phyloP scores from a whole-genome alignment of 2,329 filamentous ascomycete genomes.

The Mycocentrospora acerina region DNA sequence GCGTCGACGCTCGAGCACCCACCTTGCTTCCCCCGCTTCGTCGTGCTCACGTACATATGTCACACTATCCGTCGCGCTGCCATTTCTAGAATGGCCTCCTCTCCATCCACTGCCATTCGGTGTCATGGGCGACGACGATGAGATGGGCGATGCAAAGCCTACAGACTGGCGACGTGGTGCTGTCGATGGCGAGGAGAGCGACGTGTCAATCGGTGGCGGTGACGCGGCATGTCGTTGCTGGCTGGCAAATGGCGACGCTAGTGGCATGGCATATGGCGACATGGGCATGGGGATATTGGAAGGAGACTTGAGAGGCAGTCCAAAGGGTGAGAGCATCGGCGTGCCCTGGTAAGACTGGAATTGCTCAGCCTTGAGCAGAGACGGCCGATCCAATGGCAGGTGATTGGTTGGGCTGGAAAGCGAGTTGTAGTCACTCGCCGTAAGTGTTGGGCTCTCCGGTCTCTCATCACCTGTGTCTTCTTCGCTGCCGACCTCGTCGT shows the following conservation, averaged over 20 bases:
- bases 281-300: slow-evolving; percentile 22
- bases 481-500: slow-evolving; percentile 18
- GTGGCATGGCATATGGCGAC: slow-evolving; percentile 24
- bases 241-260: slow-evolving; percentile 27
- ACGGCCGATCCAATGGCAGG: slow-evolving; percentile 10
- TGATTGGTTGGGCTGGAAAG: slow-evolving; percentile 25
- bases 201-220: slow-evolving; percentile 26
- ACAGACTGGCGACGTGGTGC: slow-evolving; percentile 30
- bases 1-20: slow-evolving; percentile 69
- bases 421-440: slow-evolving; percentile 31
- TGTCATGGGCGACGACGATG: slow-evolving; percentile 34
- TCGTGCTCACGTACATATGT: slow-evolving; percentile 66
- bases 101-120: slow-evolving; percentile 33
- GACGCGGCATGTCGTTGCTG: slow-evolving; percentile 15
- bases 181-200: slow-evolving; percentile 26
- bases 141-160: slow-evolving; percentile 36
- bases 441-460: slow-evolving; percentile 36
- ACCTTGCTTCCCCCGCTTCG: slow-evolving; percentile 59
- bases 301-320: slow-evolving; percentile 20
- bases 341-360: slow-evolving; percentile 18
- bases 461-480: slow-evolving; percentile 17
- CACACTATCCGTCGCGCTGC: slow-evolving; percentile 64
- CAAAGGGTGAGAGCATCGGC: slow-evolving; percentile 12
- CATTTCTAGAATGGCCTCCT: slow-evolving; percentile 39
- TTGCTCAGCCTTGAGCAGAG: slow-evolving; percentile 19